Percentiles rank a stretch among this genome's conserved stretches.
Evolutionary conservation across 2,329 filamentous ascomycete genomes (phyloP).

Genomic region (Cyphellophora europaea): DNA sequence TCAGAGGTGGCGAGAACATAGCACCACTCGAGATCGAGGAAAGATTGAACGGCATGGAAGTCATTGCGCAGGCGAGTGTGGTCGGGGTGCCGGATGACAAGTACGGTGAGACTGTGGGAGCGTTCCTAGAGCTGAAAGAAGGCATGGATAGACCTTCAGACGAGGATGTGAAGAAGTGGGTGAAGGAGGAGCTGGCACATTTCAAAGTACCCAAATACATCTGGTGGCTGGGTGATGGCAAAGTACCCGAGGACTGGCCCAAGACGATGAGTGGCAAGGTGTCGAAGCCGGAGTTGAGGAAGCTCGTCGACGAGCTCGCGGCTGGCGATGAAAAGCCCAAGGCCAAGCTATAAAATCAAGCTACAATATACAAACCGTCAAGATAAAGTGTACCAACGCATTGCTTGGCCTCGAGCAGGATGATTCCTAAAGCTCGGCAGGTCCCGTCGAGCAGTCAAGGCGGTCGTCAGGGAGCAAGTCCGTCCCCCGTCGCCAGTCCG

Average conservation of each 20-base stretch:
- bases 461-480: no score
- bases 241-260: slow-evolving; percentile 1
- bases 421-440: no score
- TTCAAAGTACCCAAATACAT: slow-evolving; percentile 3
- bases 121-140: slow-evolving; percentile 58
- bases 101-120: slow-evolving; percentile 78
- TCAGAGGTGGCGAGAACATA: slow-evolving; percentile 89
- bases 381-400: no score
- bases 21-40: slow-evolving; percentile 88
- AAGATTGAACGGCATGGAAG: slow-evolving; percentile 62
- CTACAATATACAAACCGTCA: no score
- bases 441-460: no score
- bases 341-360: no score
- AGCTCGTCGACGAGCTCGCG: background rate
- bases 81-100: slow-evolving; percentile 72
- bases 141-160: slow-evolving; percentile 36
- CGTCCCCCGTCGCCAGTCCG: no score
- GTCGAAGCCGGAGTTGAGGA: background rate
- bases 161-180: slow-evolving; percentile 60
- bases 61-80: slow-evolving; percentile 65
- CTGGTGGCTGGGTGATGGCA: slow-evolving; percentile 2
- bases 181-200: slow-evolving; percentile 48
- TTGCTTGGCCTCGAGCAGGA: no score
- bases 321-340: no score
- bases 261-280: slow-evolving; percentile 1